phyloP scores from a whole-genome alignment of 805 yeast species.

The Cyberlindnera euphorbiiphila region DNA sequence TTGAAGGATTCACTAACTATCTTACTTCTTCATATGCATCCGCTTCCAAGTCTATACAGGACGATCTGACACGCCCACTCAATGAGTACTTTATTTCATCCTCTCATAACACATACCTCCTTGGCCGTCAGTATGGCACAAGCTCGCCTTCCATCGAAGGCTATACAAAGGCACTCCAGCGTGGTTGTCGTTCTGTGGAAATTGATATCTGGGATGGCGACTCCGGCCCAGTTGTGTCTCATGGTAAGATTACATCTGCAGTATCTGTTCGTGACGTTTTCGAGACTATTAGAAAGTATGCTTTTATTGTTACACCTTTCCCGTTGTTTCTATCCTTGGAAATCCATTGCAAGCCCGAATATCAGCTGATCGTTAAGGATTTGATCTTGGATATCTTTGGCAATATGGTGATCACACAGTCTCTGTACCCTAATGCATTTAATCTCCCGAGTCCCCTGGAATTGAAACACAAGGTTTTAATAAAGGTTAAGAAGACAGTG shows the following conservation, averaged over 20 bases:
- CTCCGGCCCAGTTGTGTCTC: slow-evolving; percentile 80
- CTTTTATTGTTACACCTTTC: slow-evolving; percentile 80
- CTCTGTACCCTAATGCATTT: slow-evolving; percentile 28
- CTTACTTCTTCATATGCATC: slow-evolving; percentile 29
- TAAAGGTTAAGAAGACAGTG: slow-evolving; percentile 63
- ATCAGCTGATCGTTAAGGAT: slow-evolving; percentile 57
- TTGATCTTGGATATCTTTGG: slow-evolving; percentile 57
- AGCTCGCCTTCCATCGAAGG: slow-evolving; percentile 88
- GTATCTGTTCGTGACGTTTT: slow-evolving; percentile 68
- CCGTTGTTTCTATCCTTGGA: slow-evolving; percentile 88
- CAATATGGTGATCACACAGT: slow-evolving; percentile 38
- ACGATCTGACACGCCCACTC: slow-evolving; percentile 58
- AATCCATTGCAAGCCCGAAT: slow-evolving; percentile 65
- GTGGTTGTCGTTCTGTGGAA: slow-evolving; percentile 94
- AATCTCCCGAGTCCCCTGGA: slow-evolving; percentile 71
- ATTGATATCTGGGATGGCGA: slow-evolving; percentile 93
- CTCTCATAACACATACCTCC: slow-evolving; percentile 88
- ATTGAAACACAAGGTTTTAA: slow-evolving; percentile 63
- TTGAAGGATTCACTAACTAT: slow-evolving; percentile 26
- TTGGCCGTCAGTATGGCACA: slow-evolving; percentile 86
- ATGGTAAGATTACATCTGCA: slow-evolving; percentile 83
- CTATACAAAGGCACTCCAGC: slow-evolving; percentile 77
- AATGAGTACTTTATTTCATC: slow-evolving; percentile 88
- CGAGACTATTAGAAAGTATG: slow-evolving; percentile 72
- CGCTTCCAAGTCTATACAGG: slow-evolving; percentile 19